Conservation (phyloP, 768 basidiomycete species). For the Dacryopinax primogenitus region DNA sequence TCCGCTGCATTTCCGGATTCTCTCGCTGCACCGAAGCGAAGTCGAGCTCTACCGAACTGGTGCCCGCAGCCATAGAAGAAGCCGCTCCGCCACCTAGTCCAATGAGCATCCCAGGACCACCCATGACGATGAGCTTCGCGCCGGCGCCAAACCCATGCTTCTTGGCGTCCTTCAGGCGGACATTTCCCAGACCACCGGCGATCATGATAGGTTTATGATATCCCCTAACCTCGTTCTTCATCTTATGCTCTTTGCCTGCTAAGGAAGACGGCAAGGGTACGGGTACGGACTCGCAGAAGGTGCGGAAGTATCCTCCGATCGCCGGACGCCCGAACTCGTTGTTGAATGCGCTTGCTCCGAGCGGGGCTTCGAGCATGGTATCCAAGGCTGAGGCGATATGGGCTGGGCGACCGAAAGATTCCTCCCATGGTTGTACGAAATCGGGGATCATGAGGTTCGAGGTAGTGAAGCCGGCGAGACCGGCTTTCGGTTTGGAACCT, state of each 20-base stretch:
- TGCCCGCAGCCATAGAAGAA: constrained; percentile 82
- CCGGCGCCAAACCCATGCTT: constrained; percentile 68
- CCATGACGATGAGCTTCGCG: constrained; percentile 81
- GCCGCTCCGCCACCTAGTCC: constrained; percentile 96
- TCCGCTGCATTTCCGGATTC: constrained; percentile 95
- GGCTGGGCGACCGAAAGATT: constrained; percentile 73
- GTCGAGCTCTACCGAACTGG: constrained; percentile 82
- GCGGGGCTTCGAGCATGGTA: constrained; percentile 93
- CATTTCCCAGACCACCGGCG: constrained; percentile 91
- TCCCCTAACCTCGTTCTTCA: constrained; percentile 57
- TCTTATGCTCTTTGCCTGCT: constrained; percentile 19
- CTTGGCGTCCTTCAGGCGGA: constrained; percentile 65
- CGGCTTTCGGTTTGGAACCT: constrained; percentile 93
- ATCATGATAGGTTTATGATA: constrained; percentile 99
- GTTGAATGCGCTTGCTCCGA: constrained; percentile 93
- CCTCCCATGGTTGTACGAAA: constrained; percentile 89
- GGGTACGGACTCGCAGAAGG: constrained; percentile 73
- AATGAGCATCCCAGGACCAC: constrained; percentile 92
- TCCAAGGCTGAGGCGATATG: constrained; percentile 90
- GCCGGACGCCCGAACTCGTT: constrained; percentile 96
- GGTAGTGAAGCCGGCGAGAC: constrained; percentile 81
- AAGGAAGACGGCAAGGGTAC: constrained; percentile 38
- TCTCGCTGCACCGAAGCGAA: constrained; percentile 97
- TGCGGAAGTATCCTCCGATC: constrained; percentile 86
- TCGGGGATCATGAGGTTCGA: constrained; percentile 89